Conservation (phyloP, 164 flowering plant genomes). For the Vitis rupestris region DNA sequence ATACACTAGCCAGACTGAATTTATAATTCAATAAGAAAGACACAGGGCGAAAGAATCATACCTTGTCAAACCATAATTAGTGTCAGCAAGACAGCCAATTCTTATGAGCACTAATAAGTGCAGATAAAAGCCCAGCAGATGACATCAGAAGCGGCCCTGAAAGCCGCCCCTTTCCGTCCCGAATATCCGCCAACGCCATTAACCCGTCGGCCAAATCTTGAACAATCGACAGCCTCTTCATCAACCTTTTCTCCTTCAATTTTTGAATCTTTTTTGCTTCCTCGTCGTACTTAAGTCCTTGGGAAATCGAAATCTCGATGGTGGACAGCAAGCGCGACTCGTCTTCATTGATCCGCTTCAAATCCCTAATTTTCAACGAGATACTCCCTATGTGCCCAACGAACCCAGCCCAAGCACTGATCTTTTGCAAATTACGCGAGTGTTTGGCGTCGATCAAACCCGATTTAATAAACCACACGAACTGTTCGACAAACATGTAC, state of each 20-base stretch:
- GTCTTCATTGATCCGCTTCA: conserved; percentile 47
- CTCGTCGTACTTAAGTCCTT: conserved; percentile 31
- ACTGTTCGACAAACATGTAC: conserved; percentile 83
- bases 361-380: conserved; percentile 58
- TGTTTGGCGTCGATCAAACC: conserved; percentile 62
- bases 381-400: conserved; percentile 79
- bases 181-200: conserved; percentile 78
- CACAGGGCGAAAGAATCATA: background rate
- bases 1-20: background rate
- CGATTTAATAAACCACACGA: conserved; percentile 76
- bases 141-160: conserved; percentile 35
- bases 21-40: background rate
- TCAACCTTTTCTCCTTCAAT: conserved; percentile 42
- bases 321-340: conserved; percentile 40
- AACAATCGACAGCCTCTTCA: conserved; percentile 72
- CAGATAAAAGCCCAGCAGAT: conserved; percentile 81
- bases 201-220: conserved; percentile 85
- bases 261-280: conserved; percentile 31
- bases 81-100: conserved; percentile 88
- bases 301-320: conserved; percentile 32
- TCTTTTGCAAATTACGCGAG: conserved; percentile 38
- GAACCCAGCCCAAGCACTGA: conserved; percentile 87
- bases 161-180: conserved; percentile 66
- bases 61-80: background rate
- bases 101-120: conserved; percentile 90